Evolutionary conservation across 352 stramenopile species (phyloP).

Genomic region (Phytophthora niederhauseri): DNA sequence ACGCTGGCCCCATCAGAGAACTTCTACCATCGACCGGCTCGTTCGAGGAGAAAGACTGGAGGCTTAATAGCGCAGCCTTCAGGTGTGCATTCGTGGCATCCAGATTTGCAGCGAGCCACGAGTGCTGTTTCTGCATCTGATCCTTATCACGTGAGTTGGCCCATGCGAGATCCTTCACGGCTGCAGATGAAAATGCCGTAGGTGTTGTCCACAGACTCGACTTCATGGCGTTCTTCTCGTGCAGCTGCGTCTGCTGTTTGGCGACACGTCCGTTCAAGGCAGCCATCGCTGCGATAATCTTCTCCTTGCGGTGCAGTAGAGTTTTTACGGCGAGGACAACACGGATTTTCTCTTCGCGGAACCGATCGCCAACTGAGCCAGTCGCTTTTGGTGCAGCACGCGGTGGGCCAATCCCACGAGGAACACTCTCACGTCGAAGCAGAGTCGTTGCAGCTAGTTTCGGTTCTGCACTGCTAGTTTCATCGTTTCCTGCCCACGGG

Average conservation of each 20-base stretch:
- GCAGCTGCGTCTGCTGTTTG: slow-evolving; percentile 22
- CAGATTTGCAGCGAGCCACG: slow-evolving; percentile 73
- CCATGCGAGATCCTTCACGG: slow-evolving; percentile 34
- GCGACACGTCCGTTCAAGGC: slow-evolving; percentile 53
- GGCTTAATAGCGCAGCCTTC: slow-evolving; percentile 53
- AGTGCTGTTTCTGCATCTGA: slow-evolving; percentile 63
- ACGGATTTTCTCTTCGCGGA: slow-evolving; percentile 46
- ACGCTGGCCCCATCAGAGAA: background rate
- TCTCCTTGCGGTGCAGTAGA: slow-evolving; percentile 78
- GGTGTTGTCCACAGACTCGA: slow-evolving; percentile 37
- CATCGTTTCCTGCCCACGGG: slow-evolving; percentile 18
- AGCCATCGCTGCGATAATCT: slow-evolving; percentile 52
- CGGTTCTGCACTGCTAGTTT: slow-evolving; percentile 7
- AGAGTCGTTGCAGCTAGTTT: slow-evolving; percentile 34
- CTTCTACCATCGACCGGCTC: slow-evolving; percentile 1
- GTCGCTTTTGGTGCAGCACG: slow-evolving; percentile 1
- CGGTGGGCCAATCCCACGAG: background rate
- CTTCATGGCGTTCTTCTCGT: slow-evolving; percentile 28
- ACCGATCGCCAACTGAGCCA: slow-evolving; percentile 11
- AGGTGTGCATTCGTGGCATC: slow-evolving; percentile 68
- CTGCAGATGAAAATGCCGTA: slow-evolving; percentile 33
- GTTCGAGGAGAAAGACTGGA: slow-evolving; percentile 55
- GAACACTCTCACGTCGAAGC: slow-evolving; percentile 25
- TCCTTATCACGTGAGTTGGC: slow-evolving; percentile 28
- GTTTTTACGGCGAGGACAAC: slow-evolving; percentile 57